A percentile compares a stretch with the other conserved stretches of the same genome.
Evolutionary conservation across 2,329 filamentous ascomycete genomes (phyloP).

Genomic region (Trichophyton rubrum): DNA sequence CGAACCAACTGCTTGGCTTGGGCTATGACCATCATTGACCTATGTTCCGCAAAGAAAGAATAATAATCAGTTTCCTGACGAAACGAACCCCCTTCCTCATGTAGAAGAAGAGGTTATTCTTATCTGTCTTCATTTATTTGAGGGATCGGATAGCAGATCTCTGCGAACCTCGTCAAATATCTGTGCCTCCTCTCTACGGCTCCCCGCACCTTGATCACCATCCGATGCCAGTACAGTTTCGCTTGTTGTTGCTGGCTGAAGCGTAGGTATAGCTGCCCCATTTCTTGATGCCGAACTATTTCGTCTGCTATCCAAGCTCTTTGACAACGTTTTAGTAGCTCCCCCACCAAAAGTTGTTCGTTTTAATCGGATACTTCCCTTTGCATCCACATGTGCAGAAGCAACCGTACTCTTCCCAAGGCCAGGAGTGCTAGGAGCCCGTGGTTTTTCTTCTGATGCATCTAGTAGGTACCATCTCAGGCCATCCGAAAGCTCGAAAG

Average conservation of each 20-base stretch:
- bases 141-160: constrained; percentile 34
- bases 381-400: constrained; percentile 73
- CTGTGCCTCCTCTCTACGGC: constrained; percentile 28
- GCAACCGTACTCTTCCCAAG: constrained; percentile 86
- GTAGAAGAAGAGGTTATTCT: background rate
- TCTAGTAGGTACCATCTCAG: constrained; percentile 94
- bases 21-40: constrained; percentile 4
- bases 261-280: constrained; percentile 33
- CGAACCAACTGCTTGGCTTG: background rate
- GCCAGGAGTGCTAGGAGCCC: constrained; percentile 82
- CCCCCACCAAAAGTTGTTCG: constrained; percentile 51
- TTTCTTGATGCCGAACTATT: constrained; percentile 80
- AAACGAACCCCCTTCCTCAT: background rate
- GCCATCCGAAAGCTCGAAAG: constrained; percentile 90
- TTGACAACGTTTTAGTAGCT: constrained; percentile 66
- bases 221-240: constrained; percentile 28
- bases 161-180: constrained; percentile 39
- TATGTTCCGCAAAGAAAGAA: constrained; percentile 8
- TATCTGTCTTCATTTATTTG: constrained; percentile 5
- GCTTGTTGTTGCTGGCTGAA: constrained; percentile 24
- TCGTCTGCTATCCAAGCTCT: constrained; percentile 79
- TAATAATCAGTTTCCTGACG: constrained; percentile 12
- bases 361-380: constrained; percentile 49
- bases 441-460: constrained; percentile 81
- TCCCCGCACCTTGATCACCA: constrained; percentile 22